Evolutionary conservation across 305 asterid genomes (phyloP).

Genomic region (Stenogyne calaminthoides): DNA sequence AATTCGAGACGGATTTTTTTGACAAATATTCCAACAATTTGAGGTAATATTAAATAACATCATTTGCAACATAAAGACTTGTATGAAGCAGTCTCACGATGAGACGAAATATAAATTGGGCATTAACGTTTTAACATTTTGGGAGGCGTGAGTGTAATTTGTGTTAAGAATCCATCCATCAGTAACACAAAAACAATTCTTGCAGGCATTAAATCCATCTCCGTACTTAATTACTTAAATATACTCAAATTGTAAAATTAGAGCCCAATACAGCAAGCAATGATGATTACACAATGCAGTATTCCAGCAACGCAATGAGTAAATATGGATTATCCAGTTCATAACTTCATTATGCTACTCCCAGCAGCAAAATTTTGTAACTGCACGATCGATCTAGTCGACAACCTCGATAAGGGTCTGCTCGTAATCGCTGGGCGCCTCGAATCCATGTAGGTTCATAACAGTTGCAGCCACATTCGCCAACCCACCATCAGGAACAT

Average conservation of each 20-base stretch:
- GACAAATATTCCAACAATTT: too few relatives aligned
- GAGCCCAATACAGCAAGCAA: not conserved
- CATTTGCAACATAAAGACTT: not conserved
- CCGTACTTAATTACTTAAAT: not conserved
- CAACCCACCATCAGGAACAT: slow-evolving; percentile 73
- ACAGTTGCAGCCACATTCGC: slow-evolving; percentile 95
- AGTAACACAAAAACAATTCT: not conserved
- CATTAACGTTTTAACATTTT: too few relatives aligned
- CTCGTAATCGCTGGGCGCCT: slow-evolving; percentile 90
- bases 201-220: not conserved
- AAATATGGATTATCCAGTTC: slow-evolving; percentile 14
- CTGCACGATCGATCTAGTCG: slow-evolving; percentile 40
- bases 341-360: not conserved
- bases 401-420: slow-evolving; percentile 80
- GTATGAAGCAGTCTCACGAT: too few relatives aligned
- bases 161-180: not conserved
- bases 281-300: not conserved
- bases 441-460: slow-evolving; percentile 85
- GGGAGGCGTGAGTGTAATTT: too few relatives aligned
- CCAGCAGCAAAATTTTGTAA: not conserved
- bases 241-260: not conserved
- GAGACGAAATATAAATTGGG: too few relatives aligned
- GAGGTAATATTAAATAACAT: not conserved
- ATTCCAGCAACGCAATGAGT: not conserved
- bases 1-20: too few relatives aligned